Conservation (phyloP, 352 stramenopile species). For the Phytophthora fragariaefolia region DNA sequence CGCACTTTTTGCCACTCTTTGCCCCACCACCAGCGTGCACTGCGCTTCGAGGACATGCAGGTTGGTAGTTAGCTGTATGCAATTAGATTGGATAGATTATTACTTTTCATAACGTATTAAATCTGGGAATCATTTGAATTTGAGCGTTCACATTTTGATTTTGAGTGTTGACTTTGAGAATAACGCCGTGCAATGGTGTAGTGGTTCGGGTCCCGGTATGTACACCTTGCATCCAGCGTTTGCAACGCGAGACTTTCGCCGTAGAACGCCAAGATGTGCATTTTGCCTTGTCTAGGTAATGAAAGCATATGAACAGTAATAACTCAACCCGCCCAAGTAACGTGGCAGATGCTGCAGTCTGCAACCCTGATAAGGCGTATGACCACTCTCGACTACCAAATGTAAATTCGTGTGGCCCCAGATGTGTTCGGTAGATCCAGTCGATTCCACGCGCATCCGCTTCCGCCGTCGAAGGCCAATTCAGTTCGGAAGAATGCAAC, state of each 20-base stretch:
- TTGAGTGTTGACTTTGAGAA: no score
- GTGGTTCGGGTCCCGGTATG: conserved; percentile 13
- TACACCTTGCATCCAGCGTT: conserved; percentile 2
- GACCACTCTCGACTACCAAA: neutral
- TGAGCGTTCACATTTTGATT: no score
- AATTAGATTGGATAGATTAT: no score
- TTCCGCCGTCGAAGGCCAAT: conserved; percentile 1
- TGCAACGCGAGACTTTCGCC: conserved; percentile 10
- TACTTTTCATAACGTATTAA: no score
- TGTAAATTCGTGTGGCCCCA: neutral
- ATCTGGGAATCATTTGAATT: no score
- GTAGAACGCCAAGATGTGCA: neutral
- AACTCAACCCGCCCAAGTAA: neutral
- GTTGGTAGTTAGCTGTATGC: no score
- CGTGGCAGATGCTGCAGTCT: neutral
- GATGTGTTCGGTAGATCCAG: no score
- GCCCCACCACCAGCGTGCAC: no score
- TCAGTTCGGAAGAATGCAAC: conserved; percentile 6
- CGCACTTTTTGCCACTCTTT: no score
- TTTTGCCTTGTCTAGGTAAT: neutral
- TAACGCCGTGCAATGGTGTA: no score
- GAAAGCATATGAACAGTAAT: neutral
- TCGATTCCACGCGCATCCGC: neutral
- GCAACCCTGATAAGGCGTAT: neutral
- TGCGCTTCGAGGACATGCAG: no score